Percentiles rank a stretch among this genome's conserved stretches.
Conservation (phyloP, 148 eudicot species). For the Spergularia marina region DNA sequence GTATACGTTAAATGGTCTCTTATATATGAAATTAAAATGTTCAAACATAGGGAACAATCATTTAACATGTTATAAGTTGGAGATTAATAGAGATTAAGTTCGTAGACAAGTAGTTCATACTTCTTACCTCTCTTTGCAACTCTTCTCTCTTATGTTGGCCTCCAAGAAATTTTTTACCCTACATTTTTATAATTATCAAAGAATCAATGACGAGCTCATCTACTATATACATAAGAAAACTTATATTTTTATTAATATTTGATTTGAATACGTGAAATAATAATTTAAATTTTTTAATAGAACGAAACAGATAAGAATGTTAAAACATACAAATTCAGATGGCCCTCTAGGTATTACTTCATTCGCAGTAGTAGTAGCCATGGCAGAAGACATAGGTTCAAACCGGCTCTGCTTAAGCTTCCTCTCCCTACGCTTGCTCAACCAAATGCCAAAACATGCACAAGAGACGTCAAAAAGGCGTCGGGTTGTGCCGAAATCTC, state of each 20-base stretch:
- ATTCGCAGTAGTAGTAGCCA: slow-evolving; percentile 11
- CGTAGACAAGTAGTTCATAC: background rate
- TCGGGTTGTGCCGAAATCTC: background rate
- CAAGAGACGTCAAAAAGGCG: background rate
- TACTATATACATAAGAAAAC: no score
- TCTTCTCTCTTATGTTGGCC: slow-evolving; percentile 53
- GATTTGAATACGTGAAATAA: no score
- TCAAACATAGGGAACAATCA: background rate
- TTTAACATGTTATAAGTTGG: no score
- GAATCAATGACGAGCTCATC: background rate
- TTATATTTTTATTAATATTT: no score
- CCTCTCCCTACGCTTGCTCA: background rate
- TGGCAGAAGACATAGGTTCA: background rate
- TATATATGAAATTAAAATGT: background rate
- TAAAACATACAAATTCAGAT: no score
- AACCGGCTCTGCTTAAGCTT: background rate
- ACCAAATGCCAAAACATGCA: background rate
- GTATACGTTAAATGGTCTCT: no score
- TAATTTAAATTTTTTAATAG: no score
- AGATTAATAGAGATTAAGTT: background rate
- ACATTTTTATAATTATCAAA: background rate
- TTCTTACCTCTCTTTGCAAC: slow-evolving; percentile 62
- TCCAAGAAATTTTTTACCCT: slow-evolving; percentile 44
- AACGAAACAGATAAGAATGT: no score
- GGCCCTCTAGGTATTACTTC: background rate